A percentile compares a stretch with the other conserved stretches of the same genome.
phyloP scores from a whole-genome alignment of 78 protist genomes.

The Dictyostelium capitatum region DNA sequence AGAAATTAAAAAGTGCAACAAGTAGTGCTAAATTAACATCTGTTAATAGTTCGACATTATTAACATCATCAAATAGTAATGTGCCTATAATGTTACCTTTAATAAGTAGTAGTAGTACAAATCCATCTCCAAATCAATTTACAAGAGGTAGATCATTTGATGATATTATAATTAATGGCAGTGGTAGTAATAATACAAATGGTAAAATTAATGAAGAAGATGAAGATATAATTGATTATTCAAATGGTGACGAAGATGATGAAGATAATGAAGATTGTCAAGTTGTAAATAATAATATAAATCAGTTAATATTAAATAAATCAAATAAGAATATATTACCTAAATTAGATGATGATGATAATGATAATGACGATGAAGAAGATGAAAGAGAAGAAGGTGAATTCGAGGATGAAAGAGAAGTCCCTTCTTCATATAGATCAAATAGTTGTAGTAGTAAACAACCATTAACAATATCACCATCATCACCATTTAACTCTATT shows the following conservation, averaged over 20 bases:
- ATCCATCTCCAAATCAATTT: not conserved
- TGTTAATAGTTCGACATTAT: not conserved
- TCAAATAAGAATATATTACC: slow-evolving; percentile 5
- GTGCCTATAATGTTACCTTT: not conserved
- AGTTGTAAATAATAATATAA: not conserved
- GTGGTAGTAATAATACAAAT: not conserved
- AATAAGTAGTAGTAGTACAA: not conserved
- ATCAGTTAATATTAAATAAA: not conserved
- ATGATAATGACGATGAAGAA: slow-evolving; percentile 13
- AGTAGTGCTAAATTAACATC: not conserved
- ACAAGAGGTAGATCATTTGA: not conserved
- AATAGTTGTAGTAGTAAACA: not conserved
- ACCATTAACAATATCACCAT: not conserved
- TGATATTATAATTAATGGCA: not conserved
- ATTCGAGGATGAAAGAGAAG: slow-evolving; percentile 45
- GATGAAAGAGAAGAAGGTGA: slow-evolving; percentile 14
- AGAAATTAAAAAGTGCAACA: not conserved
- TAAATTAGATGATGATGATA: slow-evolving; percentile 36
- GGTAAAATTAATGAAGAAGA: too few relatives aligned
- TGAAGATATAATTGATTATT: too few relatives aligned
- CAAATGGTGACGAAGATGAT: not conserved
- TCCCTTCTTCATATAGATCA: not conserved
- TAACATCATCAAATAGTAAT: slow-evolving; percentile 8
- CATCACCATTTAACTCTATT: not conserved
- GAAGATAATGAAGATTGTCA: not conserved